Conservation (phyloP, 2,329 filamentous ascomycete genomes). For the Colletotrichum sp. region DNA sequence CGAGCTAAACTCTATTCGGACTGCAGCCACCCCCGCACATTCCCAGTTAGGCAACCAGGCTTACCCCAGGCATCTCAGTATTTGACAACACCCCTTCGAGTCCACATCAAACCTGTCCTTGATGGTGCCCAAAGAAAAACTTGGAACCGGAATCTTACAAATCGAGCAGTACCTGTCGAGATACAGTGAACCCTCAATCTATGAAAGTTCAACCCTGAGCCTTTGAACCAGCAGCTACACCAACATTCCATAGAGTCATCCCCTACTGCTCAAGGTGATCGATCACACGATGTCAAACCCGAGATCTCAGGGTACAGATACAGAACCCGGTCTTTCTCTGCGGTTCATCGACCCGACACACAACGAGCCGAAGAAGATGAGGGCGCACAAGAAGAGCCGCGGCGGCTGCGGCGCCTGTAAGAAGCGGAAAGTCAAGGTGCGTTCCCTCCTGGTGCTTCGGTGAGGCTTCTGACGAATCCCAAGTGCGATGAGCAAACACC, state of each 20-base stretch:
- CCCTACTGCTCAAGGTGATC: not conserved
- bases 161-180: not conserved
- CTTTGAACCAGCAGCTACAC: not conserved
- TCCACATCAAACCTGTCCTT: not conserved
- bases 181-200: not conserved
- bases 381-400: conserved; percentile 32
- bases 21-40: not conserved
- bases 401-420: conserved; percentile 31
- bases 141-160: not conserved
- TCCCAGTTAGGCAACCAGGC: not conserved
- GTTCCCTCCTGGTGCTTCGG: not conserved
- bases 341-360: not conserved
- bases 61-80: not conserved
- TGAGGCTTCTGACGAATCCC: not conserved
- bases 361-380: conserved; percentile 3
- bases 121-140: not conserved
- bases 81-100: not conserved
- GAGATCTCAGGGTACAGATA: not conserved
- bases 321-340: not conserved
- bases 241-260: not conserved
- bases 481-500: conserved; percentile 33
- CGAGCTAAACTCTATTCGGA: not conserved
- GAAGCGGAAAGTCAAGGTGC: conserved; percentile 33
- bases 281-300: not conserved
- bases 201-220: not conserved